Evolutionary conservation across 495 filamentous ascomycete species (phyloP), one percentile per base, ranked within the genome.

Genomic region (Amniculicola lignicola): DNA sequence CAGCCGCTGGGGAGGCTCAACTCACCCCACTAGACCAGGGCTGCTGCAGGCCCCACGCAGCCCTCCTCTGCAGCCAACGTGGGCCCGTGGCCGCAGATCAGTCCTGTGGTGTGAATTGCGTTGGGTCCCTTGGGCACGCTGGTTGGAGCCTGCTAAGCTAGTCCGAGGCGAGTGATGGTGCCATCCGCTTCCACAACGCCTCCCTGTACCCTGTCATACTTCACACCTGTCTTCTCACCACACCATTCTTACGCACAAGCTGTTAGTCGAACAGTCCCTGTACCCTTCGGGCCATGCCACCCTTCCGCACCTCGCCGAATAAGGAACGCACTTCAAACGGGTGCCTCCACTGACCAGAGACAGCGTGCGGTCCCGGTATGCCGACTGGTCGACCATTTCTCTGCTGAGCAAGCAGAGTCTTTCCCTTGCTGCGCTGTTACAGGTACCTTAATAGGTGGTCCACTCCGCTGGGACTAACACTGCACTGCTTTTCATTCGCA

Each of bases 21-120:
- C 58, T 50, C 51, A 61, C 51, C 57, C 57, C 29, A 58, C 51
- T 60, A 24, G 50, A 6, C 12, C 18, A 3, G 29, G 40, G 41
- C n/a, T 9, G 11, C 21, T 24, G 35, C n/a, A 24, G 54, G 36
- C 27, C 49, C 49, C 42, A 49, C 43, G 49, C 57, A 43, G 15
- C 37, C 18, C 33, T 35, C 2, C 19, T 38, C 27, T 38, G 57
- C 51, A 49, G 39, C 25, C 36, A 55, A 61, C 51, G 57, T 61
- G 57, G 57, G 51, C 49, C 57, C 58, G 51, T 61, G 51, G 58
- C 24, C 36, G 58, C 51, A 61, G 57, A 55, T 61, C 58, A 46
- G 31, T 16, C 27, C 42, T 41, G 48, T 40, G 39, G 22, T 44
- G 33, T 46, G 27, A 24, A 19, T 43, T 37, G 29, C 16, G 4